A percentile compares a stretch with the other conserved stretches of the same genome.
These are phyloP conservation scores for Backusella westeae DNA, from an alignment of 192 early-diverging fungal genomes.

Conservation along the genomic window DNA sequence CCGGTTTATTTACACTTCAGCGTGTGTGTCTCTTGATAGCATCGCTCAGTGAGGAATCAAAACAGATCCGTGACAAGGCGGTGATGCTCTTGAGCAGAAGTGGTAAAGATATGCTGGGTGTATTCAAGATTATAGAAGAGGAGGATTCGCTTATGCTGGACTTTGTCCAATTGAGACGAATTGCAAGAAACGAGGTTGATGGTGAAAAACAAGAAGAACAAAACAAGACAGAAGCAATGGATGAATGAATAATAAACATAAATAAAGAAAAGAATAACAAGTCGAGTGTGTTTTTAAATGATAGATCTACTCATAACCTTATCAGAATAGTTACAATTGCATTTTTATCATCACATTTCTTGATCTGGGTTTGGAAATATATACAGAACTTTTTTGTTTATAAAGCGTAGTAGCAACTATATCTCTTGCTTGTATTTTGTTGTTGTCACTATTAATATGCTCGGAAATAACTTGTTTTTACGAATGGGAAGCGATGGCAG, in stretches of 20 bases:
- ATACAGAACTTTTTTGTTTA: too few species aligned
- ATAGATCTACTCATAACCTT: not conserved
- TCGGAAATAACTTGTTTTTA: not conserved
- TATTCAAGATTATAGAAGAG: slow-evolving; percentile 24
- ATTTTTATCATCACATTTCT: not conserved
- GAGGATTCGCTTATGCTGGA: slow-evolving; percentile 21
- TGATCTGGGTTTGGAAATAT: not conserved
- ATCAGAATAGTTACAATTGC: too few species aligned
- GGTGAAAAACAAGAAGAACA: not conserved
- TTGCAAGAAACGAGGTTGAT: slow-evolving; percentile 14
- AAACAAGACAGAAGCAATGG: not conserved
- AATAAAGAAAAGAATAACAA: not conserved
- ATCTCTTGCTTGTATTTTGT: too few species aligned
- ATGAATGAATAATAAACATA: not conserved
- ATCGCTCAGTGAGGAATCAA: slow-evolving; percentile 58
- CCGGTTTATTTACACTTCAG: slow-evolving; percentile 82
- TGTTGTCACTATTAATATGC: not conserved
- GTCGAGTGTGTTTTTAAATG: not conserved
- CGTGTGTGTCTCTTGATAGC: slow-evolving; percentile 67
- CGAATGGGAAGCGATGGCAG: not conserved
- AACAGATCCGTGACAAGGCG: slow-evolving; percentile 1
- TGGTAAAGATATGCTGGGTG: slow-evolving; percentile 14
- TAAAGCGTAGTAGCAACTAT: too few species aligned
- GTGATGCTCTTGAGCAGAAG: slow-evolving; percentile 20
- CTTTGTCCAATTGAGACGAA: slow-evolving; percentile 16